Evolutionary conservation across 1,139 yeast species (phyloP).

Genomic region (Yamadazyma triangularis): DNA sequence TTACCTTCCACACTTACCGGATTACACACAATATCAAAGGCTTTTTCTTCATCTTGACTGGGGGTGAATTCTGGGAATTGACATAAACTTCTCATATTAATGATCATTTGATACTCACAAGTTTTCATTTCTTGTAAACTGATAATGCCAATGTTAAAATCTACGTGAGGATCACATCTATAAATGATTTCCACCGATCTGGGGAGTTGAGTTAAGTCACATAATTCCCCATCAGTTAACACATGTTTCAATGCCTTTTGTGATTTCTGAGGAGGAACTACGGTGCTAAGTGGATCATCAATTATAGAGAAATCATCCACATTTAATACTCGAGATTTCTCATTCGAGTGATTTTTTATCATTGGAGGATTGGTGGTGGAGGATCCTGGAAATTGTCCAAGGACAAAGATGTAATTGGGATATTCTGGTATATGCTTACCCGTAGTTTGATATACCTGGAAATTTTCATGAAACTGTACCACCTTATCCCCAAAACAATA

Average conservation of each 20-base stretch:
- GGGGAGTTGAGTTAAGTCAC: constrained; percentile 67
- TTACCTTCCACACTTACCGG: constrained; percentile 16
- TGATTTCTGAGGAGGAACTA: constrained; percentile 22
- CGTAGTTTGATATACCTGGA: constrained; percentile 19
- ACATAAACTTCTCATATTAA: constrained; percentile 61
- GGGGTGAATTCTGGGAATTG: constrained; percentile 44
- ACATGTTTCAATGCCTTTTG: constrained; percentile 40
- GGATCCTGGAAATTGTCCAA: constrained; percentile 40
- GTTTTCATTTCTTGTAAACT: constrained; percentile 63
- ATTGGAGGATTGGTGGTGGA: constrained; percentile 10
- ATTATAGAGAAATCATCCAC: constrained; percentile 8
- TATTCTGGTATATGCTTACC: constrained; percentile 28
- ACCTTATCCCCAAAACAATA: constrained; percentile 53
- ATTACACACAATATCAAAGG: constrained; percentile 41
- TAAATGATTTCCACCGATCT: constrained; percentile 64
- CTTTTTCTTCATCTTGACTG: constrained; percentile 27
- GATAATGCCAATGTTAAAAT: constrained; percentile 27
- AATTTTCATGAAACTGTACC: constrained; percentile 52
- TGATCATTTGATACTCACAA: constrained; percentile 64
- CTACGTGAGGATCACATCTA: constrained; percentile 50
- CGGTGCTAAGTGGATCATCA: constrained; percentile 9
- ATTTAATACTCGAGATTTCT: constrained; percentile 13
- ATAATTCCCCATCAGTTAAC: constrained; percentile 57
- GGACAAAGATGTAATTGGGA: constrained; percentile 37
- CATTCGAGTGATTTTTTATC: constrained; percentile 15